Evolutionary conservation across 2,329 filamentous ascomycete species (phyloP).

Genomic region (Amauroascus niger): DNA sequence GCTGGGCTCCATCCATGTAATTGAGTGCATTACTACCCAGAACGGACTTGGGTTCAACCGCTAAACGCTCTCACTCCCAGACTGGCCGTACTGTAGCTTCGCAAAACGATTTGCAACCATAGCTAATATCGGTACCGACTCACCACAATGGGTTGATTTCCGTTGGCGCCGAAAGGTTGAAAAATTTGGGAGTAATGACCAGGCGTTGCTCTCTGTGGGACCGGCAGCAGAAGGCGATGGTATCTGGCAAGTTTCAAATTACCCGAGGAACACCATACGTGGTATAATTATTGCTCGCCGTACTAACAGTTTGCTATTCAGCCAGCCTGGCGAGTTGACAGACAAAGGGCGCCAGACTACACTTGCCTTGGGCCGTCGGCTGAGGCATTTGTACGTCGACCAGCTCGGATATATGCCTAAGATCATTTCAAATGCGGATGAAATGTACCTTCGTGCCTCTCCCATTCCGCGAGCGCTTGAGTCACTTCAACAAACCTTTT

Average conservation of each 20-base stretch:
- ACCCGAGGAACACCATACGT: not conserved
- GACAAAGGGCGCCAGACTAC: slow-evolving; percentile 66
- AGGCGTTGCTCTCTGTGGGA: slow-evolving; percentile 60
- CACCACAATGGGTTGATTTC: slow-evolving; percentile 48
- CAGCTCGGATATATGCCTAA: slow-evolving; percentile 61
- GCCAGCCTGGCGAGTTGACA: slow-evolving; percentile 56
- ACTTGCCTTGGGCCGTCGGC: slow-evolving; percentile 55
- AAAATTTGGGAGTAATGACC: slow-evolving; percentile 62
- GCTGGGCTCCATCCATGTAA: slow-evolving; percentile 43
- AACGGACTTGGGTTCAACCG: not conserved
- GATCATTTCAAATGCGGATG: slow-evolving; percentile 46
- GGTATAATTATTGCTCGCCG: not conserved
- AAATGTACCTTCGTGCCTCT: slow-evolving; percentile 64
- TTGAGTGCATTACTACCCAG: slow-evolving; percentile 1
- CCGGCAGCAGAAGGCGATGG: slow-evolving; percentile 61
- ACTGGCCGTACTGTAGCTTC: slow-evolving; percentile 85
- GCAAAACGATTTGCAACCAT: slow-evolving; percentile 60
- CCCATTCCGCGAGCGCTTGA: slow-evolving; percentile 67
- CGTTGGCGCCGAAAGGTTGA: slow-evolving; percentile 66
- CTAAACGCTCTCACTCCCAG: slow-evolving; percentile 24
- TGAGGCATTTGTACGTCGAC: slow-evolving; percentile 64
- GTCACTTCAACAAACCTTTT: slow-evolving; percentile 65
- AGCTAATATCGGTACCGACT: slow-evolving; percentile 46
- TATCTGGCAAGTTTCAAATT: slow-evolving; percentile 56
- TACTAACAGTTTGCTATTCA: slow-evolving; percentile 19